Percentiles rank a stretch among this genome's conserved stretches.
These are phyloP conservation scores for Turritis glabra DNA, from an alignment of 345 rosid species.

Conservation along the genomic window DNA sequence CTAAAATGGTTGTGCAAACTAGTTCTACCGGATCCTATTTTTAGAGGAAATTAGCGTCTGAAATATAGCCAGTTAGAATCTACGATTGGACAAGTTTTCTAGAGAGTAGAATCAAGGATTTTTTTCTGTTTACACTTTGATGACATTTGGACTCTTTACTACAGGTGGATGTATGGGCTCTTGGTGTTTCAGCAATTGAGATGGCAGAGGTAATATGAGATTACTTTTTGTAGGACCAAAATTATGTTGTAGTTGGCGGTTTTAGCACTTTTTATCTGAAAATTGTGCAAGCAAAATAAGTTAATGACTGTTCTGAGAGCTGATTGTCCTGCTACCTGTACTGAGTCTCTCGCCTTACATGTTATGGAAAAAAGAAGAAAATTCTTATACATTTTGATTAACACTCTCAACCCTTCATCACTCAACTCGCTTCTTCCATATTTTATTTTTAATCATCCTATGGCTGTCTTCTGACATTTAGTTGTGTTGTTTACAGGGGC, in stretches of 20 bases:
- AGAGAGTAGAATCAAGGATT: not conserved
- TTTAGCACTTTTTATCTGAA: not conserved
- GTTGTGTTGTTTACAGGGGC: constrained; percentile 58
- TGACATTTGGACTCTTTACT: constrained; percentile 24
- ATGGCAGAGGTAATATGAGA: constrained; percentile 88
- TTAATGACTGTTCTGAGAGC: not conserved
- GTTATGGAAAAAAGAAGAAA: constrained; percentile 7
- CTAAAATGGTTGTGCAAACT: constrained; percentile 14
- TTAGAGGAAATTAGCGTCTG: constrained; percentile 1
- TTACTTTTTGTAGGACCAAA: constrained; percentile 3
- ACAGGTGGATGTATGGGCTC: constrained; percentile 99
- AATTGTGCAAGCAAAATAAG: not conserved
- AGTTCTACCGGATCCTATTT: not conserved
- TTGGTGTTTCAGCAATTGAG: constrained; percentile 99
- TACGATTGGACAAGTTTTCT: constrained; percentile 8
- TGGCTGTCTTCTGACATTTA: constrained; percentile 15
- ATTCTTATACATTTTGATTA: constrained; percentile 6
- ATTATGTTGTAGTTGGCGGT: constrained; percentile 1
- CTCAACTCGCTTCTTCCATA: not conserved
- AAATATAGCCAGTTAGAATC: constrained; percentile 17
- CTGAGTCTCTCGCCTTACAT: constrained; percentile 4
- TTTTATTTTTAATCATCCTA: constrained; percentile 3
- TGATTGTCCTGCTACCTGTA: not conserved
- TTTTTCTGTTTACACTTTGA: not conserved
- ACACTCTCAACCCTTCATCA: not conserved